phyloP scores from a whole-genome alignment of 2,329 filamentous ascomycete genomes.

The Passalora sequoiae region DNA sequence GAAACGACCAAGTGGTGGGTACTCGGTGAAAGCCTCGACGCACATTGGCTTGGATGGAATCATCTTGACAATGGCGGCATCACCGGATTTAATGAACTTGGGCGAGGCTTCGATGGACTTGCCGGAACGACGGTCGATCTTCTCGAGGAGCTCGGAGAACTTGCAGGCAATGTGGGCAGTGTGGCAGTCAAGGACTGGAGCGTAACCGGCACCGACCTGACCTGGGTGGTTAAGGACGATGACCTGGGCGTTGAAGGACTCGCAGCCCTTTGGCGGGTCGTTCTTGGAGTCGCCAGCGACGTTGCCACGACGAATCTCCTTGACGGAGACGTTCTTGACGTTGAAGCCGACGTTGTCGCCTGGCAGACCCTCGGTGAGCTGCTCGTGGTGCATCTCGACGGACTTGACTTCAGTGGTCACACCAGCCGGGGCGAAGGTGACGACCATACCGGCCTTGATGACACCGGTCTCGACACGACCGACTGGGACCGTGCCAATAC shows the following conservation, averaged over 20 bases:
- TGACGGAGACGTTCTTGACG: constrained; percentile 99
- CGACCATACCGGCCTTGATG: constrained; percentile 82
- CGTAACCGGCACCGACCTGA: constrained; percentile 98
- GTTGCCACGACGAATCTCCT: constrained; percentile 99
- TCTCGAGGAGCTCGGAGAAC: constrained; percentile 98
- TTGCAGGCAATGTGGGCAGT: constrained; percentile 99
- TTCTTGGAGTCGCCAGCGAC: constrained; percentile 99
- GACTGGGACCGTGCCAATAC: constrained; percentile 99
- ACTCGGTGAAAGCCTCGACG: constrained; percentile 99
- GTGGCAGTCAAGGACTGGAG: constrained; percentile 99
- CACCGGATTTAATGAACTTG: constrained; percentile 99
- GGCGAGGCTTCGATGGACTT: constrained; percentile 87
- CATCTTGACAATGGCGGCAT: constrained; percentile 99
- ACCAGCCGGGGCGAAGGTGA: constrained; percentile 96
- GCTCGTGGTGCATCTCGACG: constrained; percentile 99
- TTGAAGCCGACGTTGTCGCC: constrained; percentile 99
- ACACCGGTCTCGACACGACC: constrained; percentile 99
- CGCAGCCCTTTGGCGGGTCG: constrained; percentile 83
- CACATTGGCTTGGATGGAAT: constrained; percentile 99
- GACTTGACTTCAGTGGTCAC: constrained; percentile 99
- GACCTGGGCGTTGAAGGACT: constrained; percentile 99
- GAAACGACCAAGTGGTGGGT: constrained; percentile 99
- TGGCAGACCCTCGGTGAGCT: constrained; percentile 88
- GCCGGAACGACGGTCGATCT: constrained; percentile 99
- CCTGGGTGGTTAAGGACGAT: constrained; percentile 99